Evolutionary conservation across 1,284 basidiomycete genomes (phyloP).

Genomic region (Pseudozyma sp.): DNA sequence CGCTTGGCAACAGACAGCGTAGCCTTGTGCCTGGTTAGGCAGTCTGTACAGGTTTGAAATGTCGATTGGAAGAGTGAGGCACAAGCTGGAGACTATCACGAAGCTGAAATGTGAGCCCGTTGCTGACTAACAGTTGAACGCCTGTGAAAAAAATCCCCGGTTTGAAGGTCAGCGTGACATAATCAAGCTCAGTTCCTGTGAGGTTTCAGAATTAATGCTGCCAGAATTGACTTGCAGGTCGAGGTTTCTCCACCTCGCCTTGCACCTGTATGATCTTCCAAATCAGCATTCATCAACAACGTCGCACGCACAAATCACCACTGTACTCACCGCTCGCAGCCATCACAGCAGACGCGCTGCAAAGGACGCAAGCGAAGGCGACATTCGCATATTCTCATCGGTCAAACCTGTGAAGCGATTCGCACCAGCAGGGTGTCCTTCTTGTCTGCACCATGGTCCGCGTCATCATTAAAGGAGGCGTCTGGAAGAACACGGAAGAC

Average conservation of each 20-base stretch:
- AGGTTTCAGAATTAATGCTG: not conserved
- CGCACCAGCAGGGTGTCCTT: not conserved
- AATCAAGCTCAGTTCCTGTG: not conserved
- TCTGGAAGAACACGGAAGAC: conserved; percentile 69
- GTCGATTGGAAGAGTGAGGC: no score
- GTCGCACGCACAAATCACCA: no score
- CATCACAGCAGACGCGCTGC: not conserved
- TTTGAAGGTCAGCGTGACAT: conserved; percentile 15
- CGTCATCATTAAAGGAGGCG: conserved; percentile 68
- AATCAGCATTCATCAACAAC: not conserved
- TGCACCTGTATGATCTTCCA: not conserved
- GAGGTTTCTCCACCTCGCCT: not conserved
- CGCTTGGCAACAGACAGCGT: no score
- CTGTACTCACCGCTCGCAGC: not conserved
- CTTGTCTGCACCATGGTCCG: conserved; percentile 55
- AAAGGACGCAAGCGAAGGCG: not conserved
- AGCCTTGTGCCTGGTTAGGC: no score
- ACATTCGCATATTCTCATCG: not conserved
- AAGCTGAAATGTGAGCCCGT: no score
- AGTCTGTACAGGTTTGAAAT: no score
- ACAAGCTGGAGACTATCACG: no score
- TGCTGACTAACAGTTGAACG: no score
- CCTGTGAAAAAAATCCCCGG: no score
- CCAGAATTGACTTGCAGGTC: not conserved
- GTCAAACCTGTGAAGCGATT: not conserved